phyloP scores from a whole-genome alignment of 768 basidiomycete species.

The Mycena belliarum region DNA sequence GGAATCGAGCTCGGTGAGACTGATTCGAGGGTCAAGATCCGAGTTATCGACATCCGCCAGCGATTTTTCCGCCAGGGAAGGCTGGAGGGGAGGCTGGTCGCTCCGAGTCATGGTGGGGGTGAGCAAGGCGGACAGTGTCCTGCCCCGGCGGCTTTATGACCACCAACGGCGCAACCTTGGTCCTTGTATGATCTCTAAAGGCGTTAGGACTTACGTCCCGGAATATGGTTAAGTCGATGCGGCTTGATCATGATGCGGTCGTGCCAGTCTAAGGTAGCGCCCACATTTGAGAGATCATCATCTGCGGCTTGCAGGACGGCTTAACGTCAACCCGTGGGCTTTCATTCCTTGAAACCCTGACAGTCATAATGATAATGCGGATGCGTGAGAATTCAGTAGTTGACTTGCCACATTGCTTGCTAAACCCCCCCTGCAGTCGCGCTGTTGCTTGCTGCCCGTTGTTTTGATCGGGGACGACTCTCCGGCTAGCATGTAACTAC shows the following conservation, averaged over 20 bases:
- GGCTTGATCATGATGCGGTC: neutral
- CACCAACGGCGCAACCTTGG: neutral
- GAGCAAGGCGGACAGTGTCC: neutral
- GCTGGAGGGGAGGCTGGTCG: constrained; percentile 7
- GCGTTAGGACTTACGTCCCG: neutral
- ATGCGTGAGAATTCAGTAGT: too few relatives aligned
- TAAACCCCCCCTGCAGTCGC: too few relatives aligned
- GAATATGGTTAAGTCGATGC: constrained; percentile 1
- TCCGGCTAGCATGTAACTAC: too few relatives aligned
- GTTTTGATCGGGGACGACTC: too few relatives aligned
- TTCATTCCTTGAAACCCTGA: too few relatives aligned
- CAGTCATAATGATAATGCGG: too few relatives aligned
- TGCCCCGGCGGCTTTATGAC: neutral
- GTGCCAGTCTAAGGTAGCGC: too few relatives aligned
- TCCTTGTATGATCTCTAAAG: neutral
- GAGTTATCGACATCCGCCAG: constrained; percentile 33
- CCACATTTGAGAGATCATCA: too few relatives aligned
- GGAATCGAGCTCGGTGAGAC: constrained; percentile 15
- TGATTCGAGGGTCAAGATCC: constrained; percentile 39
- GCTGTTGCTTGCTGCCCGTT: too few relatives aligned
- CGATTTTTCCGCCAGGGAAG: constrained; percentile 29
- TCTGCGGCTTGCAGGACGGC: too few relatives aligned
- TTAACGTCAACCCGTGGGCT: too few relatives aligned
- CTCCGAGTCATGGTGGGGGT: neutral
- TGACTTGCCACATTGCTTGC: too few relatives aligned